Percentiles rank a stretch among this genome's conserved stretches.
Conservation (phyloP, 495 filamentous ascomycete genomes). For the Cladorrhinum samala region DNA sequence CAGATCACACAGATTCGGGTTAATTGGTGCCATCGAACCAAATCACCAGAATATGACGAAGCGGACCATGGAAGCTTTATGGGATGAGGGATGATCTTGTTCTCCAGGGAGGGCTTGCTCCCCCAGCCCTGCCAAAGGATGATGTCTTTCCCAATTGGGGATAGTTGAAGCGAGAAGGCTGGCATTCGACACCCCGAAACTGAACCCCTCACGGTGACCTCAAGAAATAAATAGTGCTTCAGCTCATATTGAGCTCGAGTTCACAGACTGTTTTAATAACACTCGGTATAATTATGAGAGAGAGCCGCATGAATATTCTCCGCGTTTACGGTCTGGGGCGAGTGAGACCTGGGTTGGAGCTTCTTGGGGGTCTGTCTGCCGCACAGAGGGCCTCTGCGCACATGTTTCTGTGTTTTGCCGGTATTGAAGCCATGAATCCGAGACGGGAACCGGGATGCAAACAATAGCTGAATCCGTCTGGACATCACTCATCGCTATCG, state of each 20-base stretch:
- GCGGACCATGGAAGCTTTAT: neutral
- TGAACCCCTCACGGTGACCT: no score
- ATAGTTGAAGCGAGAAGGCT: neutral
- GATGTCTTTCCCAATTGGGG: conserved; percentile 17
- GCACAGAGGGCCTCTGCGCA: no score
- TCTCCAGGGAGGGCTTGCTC: conserved; percentile 8
- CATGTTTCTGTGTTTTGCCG: neutral
- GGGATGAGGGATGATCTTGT: conserved; percentile 13
- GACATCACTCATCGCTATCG: neutral
- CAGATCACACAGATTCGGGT: conserved; percentile 4
- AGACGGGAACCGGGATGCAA: conserved; percentile 1
- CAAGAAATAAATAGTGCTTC: no score
- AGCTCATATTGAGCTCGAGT: no score
- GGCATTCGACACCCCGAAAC: no score
- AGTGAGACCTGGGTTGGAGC: neutral
- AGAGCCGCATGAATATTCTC: conserved; percentile 4
- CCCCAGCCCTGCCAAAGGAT: conserved; percentile 14
- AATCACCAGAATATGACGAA: conserved; percentile 4
- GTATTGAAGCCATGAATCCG: neutral
- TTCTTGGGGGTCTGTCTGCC: no score
- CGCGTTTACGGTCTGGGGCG: neutral
- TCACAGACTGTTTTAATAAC: no score
- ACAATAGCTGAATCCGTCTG: no score
- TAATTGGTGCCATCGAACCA: conserved; percentile 7
- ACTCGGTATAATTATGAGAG: conserved; percentile 5